Base-by-base conservation (phyloP, 1,284 basidiomycete species). In the Cryptococcus hybrid region DNA sequence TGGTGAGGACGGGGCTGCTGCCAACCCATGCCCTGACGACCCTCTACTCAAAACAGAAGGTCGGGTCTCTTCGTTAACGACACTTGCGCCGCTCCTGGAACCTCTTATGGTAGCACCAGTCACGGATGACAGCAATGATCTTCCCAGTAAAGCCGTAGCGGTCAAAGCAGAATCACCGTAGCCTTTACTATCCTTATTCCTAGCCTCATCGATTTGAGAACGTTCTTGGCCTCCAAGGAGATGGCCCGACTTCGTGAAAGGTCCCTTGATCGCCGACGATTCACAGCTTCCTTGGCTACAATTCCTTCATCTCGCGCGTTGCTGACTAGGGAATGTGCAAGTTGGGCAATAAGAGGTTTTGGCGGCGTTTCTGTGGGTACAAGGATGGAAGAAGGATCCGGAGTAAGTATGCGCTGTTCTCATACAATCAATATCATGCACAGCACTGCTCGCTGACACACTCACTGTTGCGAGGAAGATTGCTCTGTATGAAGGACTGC, bases 331-430 rank as follows among this genome's bases (percentile, higher is more conserved):
- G 84, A 81, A 60, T 89, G 81, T 0, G 92, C 90, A 3, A 91
- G 81, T 45, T 77, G 77, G 0, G 84, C 83, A 34, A 93, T 79
- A 9, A 88, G 78, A 0, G 82, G 78, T 13, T 84, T 82, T 0
- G 86, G 84, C 11, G 86, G 86, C 5, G 77, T 80, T 0, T 86
- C 86, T 53, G 85, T 81, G 64, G 88, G 86, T 1, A 83, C 80
- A 2, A 93, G 82, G 54, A 93, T 85, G 59, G 88, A 90, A 9
- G 82, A 79, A 0, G 89, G 84, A 64, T 90, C 90, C 2, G 86
- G 82, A 0, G 89, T 90, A 85, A 94, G 89, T 40, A 94, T 87
- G 1, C 92, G 85, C n/a, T 74, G 49, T 35, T 12, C 4, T 4
- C 30, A 36, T 5, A 15, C 13, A 11, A 11, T 49, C 34, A 49